Evolutionary conservation across 1,284 basidiomycete species (phyloP).

Genomic region (Kwoniella shivajii): DNA sequence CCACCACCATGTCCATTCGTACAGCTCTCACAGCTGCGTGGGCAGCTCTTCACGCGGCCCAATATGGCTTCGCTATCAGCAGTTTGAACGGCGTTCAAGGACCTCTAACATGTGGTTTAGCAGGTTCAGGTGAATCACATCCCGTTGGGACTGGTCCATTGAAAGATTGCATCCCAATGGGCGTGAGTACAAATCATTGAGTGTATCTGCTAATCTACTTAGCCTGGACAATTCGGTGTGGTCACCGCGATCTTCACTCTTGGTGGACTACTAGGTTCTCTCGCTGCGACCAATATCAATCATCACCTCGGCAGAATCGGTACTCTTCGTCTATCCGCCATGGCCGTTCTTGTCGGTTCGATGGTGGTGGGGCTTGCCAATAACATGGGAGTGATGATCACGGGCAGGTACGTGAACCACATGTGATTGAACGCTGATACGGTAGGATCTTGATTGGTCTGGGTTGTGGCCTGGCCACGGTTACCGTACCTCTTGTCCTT

Average conservation of each 20-base stretch:
- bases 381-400: constrained; percentile 23
- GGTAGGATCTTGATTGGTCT: constrained; percentile 51
- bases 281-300: constrained; percentile 29
- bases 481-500: constrained; percentile 54
- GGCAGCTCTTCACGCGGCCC: constrained; percentile 43
- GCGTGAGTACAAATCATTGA: constrained; percentile 17
- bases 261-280: constrained; percentile 53
- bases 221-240: constrained; percentile 49
- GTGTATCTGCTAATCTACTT: background rate
- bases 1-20: constrained; percentile 17
- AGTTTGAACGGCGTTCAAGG: constrained; percentile 47
- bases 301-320: constrained; percentile 27
- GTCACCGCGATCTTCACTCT: constrained; percentile 56
- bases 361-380: constrained; percentile 26
- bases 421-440: background rate
- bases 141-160: constrained; percentile 4
- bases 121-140: constrained; percentile 6
- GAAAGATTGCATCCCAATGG: constrained; percentile 35
- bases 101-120: constrained; percentile 33
- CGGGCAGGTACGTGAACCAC: constrained; percentile 32
- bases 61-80: constrained; percentile 47
- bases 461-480: constrained; percentile 55
- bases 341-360: constrained; percentile 30
- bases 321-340: constrained; percentile 31
- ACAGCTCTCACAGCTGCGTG: constrained; percentile 36